Percentiles rank a stretch among this genome's conserved stretches.
These are phyloP conservation scores for Pseudopithomyces chartarum DNA, from an alignment of 2,329 filamentous ascomycete genomes.

Conservation along the genomic window DNA sequence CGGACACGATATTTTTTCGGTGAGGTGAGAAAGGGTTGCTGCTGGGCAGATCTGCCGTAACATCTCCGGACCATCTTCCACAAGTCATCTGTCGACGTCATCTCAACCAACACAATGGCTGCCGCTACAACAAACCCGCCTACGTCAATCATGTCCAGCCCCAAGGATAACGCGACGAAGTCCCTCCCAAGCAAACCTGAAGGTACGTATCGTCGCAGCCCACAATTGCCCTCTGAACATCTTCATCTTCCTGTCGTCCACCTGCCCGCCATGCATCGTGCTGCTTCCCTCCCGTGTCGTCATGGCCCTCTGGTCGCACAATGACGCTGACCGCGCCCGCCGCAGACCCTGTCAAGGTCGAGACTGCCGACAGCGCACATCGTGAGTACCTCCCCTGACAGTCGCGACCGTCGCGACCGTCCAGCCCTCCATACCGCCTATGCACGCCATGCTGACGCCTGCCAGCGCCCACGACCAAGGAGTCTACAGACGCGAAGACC, in stretches of 20 bases:
- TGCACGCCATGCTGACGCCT: conserved; percentile 23
- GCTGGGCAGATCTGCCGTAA: conserved; percentile 1
- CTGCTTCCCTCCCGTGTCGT: conserved; percentile 7
- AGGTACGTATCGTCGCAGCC: conserved; percentile 3
- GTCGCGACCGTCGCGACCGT: conserved; percentile 1
- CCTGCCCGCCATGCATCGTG: not conserved
- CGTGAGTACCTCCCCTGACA: conserved; percentile 25
- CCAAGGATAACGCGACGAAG: conserved; percentile 4
- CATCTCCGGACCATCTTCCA: conserved; percentile 1
- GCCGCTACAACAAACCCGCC: conserved; percentile 8
- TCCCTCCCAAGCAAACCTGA: conserved; percentile 2
- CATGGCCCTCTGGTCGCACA: not conserved
- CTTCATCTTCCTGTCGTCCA: not conserved
- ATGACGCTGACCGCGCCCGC: conserved; percentile 6
- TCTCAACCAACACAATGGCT: conserved; percentile 6
- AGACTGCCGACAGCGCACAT: conserved; percentile 27
- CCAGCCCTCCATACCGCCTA: not conserved
- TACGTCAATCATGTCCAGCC: conserved; percentile 8
- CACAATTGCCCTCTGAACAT: conserved; percentile 1
- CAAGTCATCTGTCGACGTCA: conserved; percentile 10
- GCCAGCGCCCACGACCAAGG: conserved; percentile 23
- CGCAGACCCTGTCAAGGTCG: conserved; percentile 32
- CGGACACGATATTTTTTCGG: not conserved
- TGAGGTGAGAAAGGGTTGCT: conserved; percentile 8
- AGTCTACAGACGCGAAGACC: conserved; percentile 35